Percentiles rank a stretch among this genome's conserved stretches.
Evolutionary conservation across 192 early-diverging fungal genomes (phyloP).

Genomic region (Podila minutissima): DNA sequence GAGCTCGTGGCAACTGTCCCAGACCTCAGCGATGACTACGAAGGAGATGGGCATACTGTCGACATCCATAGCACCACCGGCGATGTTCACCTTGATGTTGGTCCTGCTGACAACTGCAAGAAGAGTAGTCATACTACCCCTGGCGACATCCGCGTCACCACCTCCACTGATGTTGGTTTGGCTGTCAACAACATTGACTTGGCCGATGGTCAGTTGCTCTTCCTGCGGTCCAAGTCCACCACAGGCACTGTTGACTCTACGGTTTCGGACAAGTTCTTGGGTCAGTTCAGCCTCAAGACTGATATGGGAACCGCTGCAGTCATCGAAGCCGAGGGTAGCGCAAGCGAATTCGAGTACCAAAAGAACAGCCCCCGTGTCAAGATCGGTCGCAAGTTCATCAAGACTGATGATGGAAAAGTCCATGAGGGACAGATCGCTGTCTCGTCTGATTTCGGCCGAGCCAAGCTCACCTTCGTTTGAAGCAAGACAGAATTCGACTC

Average conservation of each 20-base stretch:
- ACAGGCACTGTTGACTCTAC: not conserved
- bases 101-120: not conserved
- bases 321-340: constrained; percentile 3
- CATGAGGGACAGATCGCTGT: not conserved
- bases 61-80: not conserved
- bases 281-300: constrained; percentile 4
- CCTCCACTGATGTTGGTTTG: constrained; percentile 3
- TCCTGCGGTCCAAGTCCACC: not conserved
- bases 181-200: not conserved
- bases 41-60: constrained; percentile 8
- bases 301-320: constrained; percentile 7
- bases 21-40: not conserved
- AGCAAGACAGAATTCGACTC: not conserved
- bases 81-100: not conserved
- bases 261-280: constrained; percentile 25
- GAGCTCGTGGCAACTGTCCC: not conserved
- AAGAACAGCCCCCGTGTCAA: constrained; percentile 12
- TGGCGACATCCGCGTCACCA: not conserved
- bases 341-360: constrained; percentile 28
- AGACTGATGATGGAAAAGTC: constrained; percentile 3
- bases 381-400: constrained; percentile 24
- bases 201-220: constrained; percentile 3
- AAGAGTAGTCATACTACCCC: not conserved
- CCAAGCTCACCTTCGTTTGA: not conserved
- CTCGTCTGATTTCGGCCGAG: not conserved